Percentiles rank a stretch among this genome's conserved stretches.
Conservation (phyloP, 2,329 filamentous ascomycete species). For the Fusarium succisae region DNA sequence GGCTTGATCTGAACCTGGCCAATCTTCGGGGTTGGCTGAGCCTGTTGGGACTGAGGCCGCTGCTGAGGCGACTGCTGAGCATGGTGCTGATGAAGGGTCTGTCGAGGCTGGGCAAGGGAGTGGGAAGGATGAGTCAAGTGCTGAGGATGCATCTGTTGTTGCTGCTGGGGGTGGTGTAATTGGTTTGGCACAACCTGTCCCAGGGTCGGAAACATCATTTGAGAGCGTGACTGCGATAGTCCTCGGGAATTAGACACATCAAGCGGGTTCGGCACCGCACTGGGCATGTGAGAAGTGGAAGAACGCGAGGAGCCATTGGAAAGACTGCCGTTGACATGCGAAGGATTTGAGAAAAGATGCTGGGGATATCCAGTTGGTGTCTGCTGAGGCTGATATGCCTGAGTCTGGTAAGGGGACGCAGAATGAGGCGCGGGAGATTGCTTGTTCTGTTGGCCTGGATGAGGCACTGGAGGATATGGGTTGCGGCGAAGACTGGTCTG, state of each 20-base stretch:
- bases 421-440: slow-evolving; percentile 64
- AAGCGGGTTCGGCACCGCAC: slow-evolving; percentile 59
- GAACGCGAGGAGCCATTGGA: slow-evolving; percentile 58
- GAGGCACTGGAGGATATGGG: slow-evolving; percentile 55
- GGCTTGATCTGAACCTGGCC: slow-evolving; percentile 47
- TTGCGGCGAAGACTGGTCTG: slow-evolving; percentile 61
- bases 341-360: slow-evolving; percentile 61
- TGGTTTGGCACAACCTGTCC: slow-evolving; percentile 56
- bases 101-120: slow-evolving; percentile 40
- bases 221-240: slow-evolving; percentile 54
- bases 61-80: slow-evolving; percentile 46
- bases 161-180: slow-evolving; percentile 55
- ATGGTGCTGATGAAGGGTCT: slow-evolving; percentile 41
- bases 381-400: slow-evolving; percentile 64
- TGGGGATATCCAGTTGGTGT: slow-evolving; percentile 60
- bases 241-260: slow-evolving; percentile 56
- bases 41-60: slow-evolving; percentile 51
- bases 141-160: slow-evolving; percentile 49
- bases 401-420: slow-evolving; percentile 64
- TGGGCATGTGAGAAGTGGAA: slow-evolving; percentile 57
- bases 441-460: slow-evolving; percentile 63
- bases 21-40: slow-evolving; percentile 44
- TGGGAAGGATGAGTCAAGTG: slow-evolving; percentile 43
- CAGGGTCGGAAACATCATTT: slow-evolving; percentile 52
- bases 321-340: slow-evolving; percentile 58